Base-by-base conservation (phyloP, 768 basidiomycete genomes). In the Boletellus sp. region DNA sequence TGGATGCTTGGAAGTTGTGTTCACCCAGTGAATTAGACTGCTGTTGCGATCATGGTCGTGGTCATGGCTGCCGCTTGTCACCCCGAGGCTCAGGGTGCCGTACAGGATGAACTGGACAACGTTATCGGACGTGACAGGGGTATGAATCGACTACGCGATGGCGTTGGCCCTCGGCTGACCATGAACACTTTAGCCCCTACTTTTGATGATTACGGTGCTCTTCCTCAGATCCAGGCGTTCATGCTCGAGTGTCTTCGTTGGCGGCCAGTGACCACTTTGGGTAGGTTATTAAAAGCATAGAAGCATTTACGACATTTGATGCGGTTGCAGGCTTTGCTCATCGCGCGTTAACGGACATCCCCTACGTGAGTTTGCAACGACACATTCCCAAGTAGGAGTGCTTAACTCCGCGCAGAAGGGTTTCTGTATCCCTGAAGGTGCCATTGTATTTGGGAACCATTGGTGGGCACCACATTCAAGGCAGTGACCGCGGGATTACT, bases 321-420 rank as follows among this genome's bases (percentile, higher is more conserved):
- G 4, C 11, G 2, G 6, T 42, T 26, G 3, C 42, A 62, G 84
- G 84, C 1, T 83, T 85, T 53, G 72, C 82, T 3, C 86, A 89
- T 54, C 77, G 78, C 39, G 78, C 85, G 1, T 80, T 78, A 2
- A 77, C 77, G 48, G 84, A 87, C 44, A 78, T 89, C 26, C 61
- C 78, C 22, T 87, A 81, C 74, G 83, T 82, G 48, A 54, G 66
- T 65, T 41, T 35, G n/a, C 13, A 6, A 3, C 8, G 17, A 8
- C 6, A 28, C 7, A 11, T 24, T 38, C 19, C 24, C 26, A 15
- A 12, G 15, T 12, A 5, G 34, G 35, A 22, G 4, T 53, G 6
- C 47, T 57, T 7, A 62, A 12, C 17, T 45, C 31, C 16, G 56
- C 19, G 6, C 49, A 80, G 61, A 64, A 65, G 17, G 60, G 51